Evolutionary conservation across 257 asterid genomes (phyloP), one percentile per base, ranked within the genome.

Genomic region (Catharanthus roseus): DNA sequence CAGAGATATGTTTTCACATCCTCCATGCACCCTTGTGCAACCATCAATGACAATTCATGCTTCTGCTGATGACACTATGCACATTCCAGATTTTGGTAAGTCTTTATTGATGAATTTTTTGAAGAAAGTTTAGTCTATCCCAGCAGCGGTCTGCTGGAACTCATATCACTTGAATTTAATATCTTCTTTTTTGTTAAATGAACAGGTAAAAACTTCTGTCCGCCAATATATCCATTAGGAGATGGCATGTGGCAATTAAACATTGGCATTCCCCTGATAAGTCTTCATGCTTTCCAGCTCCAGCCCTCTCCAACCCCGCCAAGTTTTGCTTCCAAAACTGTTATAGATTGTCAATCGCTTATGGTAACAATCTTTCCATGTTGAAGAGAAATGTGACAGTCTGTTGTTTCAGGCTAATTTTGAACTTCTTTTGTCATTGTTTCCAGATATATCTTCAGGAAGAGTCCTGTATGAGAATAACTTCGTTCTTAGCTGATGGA

Each of bases 1-100:
- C 95, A 95, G 99, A 84, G 99, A 95, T 82, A 91, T 96, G 26
- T 95, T 88, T 87, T 85, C 96, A 60, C 93, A 82, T 65, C 96
- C 97, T 74, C 92, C 96, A n/a, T 89, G 97, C 86, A 84, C 99
- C 79, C 82, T 95, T 79, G 81, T 89, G 72, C 99, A 91, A 69
- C 99, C 99, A 31, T 81, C 92, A 45, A 86, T 89, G 95, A n/a
- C n/a, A n/a, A n/a, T n/a, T n/a, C 85, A 72, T 67, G 77, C 86
- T 76, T 74, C 88, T 65, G 69, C 88, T 31, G 85, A 57, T 41
- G 85, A 87, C 77, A 64, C 38, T 70, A 29, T 80, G 67, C 77
- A 70, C 67, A 78, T 89, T 75, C 99, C 97, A 24, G 92, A 87
- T 47, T 91, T 95, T 77, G 97, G 99, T 95, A 91, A 49, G 38